Evolutionary conservation across 768 basidiomycete species (phyloP), one percentile per base, ranked within the genome.

Genomic region (Leucosporidium scottii): DNA sequence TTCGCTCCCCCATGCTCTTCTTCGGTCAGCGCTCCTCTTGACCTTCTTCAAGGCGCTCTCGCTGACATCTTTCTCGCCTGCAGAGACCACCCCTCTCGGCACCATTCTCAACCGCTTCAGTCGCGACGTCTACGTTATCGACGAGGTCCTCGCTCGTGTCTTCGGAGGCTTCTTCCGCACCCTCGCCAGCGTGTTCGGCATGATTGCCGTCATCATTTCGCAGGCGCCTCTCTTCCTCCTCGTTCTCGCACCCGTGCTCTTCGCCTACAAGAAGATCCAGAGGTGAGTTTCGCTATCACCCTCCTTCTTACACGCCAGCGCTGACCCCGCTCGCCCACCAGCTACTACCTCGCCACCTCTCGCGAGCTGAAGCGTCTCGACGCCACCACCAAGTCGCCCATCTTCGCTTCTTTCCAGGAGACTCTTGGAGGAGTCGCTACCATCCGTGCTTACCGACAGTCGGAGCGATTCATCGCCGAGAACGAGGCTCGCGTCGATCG

Each of bases 311-410:
- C 1, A 25, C 39, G 80, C 91, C 31, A 75, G 7, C 17, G 6
- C 44, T 56, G 49, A 49, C 51, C 21, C 15, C 28, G 10, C 59
- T 39, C 1, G n/a, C n/a, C 28, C 39, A n/a, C 2, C 72, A 91
- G 90, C 53, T 94, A 94, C 78, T 93, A 93, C 76, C 84, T 93
- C 12, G 82, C 89, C 4, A 91, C 90, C 0, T 90, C 88, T 1
- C 86, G 91, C 30, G 91, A 93, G 76, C 82, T 93, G 30, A 91
- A 93, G 77, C 88, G 91, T 20, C 82, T 93, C 20, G 91, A 93
- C 72, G 88, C 91, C 0, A 87, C 91, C 30, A 90, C 90, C 8
- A 86, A 89, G 49, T 91, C 90, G 0, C 93, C 93, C 1, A 91
- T 98, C 66, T 93, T 94, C 47, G 90, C 87, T 84, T 4, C 79